Percentiles rank a stretch among this genome's conserved stretches.
Evolutionary conservation across 768 basidiomycete species (phyloP).

Genomic region (Podaxis pistillaris): DNA sequence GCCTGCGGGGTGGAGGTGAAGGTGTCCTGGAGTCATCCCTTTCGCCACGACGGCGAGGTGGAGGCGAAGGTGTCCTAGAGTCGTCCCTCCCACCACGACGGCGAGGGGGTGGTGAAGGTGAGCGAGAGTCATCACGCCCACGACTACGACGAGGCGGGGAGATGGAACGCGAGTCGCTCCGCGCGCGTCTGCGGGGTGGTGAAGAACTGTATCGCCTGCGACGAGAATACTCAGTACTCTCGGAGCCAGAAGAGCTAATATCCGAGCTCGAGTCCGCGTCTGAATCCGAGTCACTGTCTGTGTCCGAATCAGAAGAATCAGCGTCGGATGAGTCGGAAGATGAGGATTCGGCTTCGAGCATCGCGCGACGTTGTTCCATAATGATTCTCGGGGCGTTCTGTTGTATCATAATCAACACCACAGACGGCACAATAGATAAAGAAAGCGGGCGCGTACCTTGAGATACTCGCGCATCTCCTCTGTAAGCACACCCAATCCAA

Average conservation of each 20-base stretch:
- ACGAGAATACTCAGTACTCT: conserved; percentile 1
- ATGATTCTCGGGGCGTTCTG: conserved; percentile 91
- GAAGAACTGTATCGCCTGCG: conserved; percentile 25
- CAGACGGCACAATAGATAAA: neutral
- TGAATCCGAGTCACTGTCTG: conserved; percentile 27
- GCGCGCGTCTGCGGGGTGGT: conserved; percentile 20
- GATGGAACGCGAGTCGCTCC: conserved; percentile 3
- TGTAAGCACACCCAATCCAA: conserved; percentile 86
- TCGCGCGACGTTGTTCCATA: conserved; percentile 90
- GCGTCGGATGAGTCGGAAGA: conserved; percentile 39
- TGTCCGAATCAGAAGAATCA: conserved; percentile 30
- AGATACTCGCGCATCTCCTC: conserved; percentile 97
- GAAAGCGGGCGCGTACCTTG: conserved; percentile 56
- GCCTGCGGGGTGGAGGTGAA: conserved; percentile 18
- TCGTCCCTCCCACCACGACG: conserved; percentile 8
- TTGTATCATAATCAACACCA: neutral
- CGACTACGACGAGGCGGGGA: neutral
- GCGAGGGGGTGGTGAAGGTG: conserved; percentile 14
- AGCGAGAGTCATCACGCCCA: conserved; percentile 20
- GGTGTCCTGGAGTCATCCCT: conserved; percentile 20
- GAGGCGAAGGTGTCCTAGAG: conserved; percentile 10
- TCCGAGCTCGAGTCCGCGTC: conserved; percentile 24
- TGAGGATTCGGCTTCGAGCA: conserved; percentile 68
- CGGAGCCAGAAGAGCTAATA: conserved; percentile 14
- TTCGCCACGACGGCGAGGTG: conserved; percentile 8